These are phyloP conservation scores for Cordyceps cicadae DNA, from an alignment of 2,329 filamentous ascomycete species.

Conservation along the genomic window DNA sequence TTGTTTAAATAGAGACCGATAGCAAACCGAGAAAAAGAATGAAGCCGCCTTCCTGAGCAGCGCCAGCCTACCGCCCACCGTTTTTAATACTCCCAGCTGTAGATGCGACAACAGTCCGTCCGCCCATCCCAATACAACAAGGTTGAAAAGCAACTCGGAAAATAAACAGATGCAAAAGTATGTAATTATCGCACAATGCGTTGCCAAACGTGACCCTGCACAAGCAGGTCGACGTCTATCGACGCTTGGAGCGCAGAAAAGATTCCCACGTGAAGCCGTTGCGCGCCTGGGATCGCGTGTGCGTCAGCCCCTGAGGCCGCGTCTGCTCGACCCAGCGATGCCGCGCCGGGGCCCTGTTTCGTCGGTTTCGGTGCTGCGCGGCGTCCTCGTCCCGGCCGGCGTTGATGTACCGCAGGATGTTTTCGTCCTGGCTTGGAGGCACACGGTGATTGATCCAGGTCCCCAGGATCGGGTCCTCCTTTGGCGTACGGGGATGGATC, in stretches of 20 bases:
- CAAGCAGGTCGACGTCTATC: constrained; percentile 11
- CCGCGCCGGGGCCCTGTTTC: constrained; percentile 6
- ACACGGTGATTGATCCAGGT: constrained; percentile 20
- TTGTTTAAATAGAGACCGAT: background rate
- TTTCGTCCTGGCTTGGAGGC: constrained; percentile 33
- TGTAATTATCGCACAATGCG: background rate
- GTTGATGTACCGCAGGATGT: constrained; percentile 23
- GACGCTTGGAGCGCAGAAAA: constrained; percentile 19
- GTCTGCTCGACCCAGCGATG: constrained; percentile 17
- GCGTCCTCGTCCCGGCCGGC: constrained; percentile 4
- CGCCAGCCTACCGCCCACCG: too few species aligned
- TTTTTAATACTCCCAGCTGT: background rate
- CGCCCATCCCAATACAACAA: background rate
- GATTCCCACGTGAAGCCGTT: constrained; percentile 18
- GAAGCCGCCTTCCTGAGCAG: background rate
- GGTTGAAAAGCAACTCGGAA: background rate
- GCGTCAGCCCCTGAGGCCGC: constrained; percentile 10
- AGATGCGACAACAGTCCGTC: background rate
- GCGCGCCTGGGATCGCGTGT: constrained; percentile 5
- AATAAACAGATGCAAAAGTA: background rate
- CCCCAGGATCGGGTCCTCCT: constrained; percentile 30
- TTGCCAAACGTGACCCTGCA: background rate
- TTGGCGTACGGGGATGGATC: constrained; percentile 32
- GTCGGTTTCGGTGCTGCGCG: background rate
- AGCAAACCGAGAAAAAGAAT: background rate